Conservation (phyloP, 192 early-diverging fungal species). For the Thoreauomyces humboldtii region DNA sequence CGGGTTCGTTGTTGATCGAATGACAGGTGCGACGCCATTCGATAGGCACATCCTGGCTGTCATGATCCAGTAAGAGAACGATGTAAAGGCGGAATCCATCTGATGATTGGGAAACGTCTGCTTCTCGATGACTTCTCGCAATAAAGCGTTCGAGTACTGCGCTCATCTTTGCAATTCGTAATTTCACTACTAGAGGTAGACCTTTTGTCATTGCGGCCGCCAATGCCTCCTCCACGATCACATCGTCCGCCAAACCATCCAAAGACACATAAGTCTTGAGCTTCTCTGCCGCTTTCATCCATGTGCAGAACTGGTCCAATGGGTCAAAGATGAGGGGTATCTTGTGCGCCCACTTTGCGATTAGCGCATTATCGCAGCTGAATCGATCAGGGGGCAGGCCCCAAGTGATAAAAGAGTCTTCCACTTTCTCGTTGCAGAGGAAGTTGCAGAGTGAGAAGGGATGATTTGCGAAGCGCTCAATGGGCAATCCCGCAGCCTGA, state of each 20-base stretch:
- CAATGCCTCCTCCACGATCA: conserved; percentile 10
- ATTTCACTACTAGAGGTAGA: background rate
- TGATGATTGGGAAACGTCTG: no score
- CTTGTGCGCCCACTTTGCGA: background rate
- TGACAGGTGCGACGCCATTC: background rate
- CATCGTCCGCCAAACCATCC: background rate
- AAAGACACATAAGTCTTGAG: background rate
- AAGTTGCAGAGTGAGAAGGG: conserved; percentile 20
- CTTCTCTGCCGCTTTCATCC: conserved; percentile 13
- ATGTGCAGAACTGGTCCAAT: background rate
- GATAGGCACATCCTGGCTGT: no score
- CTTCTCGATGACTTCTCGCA: background rate
- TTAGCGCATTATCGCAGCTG: conserved; percentile 17
- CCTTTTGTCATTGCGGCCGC: conserved; percentile 6
- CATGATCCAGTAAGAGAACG: no score
- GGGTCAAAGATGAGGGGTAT: conserved; percentile 26
- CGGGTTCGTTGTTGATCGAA: background rate
- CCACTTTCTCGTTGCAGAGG: background rate
- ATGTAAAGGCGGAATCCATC: background rate
- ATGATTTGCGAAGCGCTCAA: background rate
- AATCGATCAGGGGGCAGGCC: conserved; percentile 9
- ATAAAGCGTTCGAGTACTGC: background rate
- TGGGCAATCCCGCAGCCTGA: background rate
- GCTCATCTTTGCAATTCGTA: background rate
- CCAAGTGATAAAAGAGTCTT: conserved; percentile 8